Percentiles rank a stretch among this genome's conserved stretches.
phyloP scores from a whole-genome alignment of 202 grass and related monocot genomes.

The Panicum virgatum region DNA sequence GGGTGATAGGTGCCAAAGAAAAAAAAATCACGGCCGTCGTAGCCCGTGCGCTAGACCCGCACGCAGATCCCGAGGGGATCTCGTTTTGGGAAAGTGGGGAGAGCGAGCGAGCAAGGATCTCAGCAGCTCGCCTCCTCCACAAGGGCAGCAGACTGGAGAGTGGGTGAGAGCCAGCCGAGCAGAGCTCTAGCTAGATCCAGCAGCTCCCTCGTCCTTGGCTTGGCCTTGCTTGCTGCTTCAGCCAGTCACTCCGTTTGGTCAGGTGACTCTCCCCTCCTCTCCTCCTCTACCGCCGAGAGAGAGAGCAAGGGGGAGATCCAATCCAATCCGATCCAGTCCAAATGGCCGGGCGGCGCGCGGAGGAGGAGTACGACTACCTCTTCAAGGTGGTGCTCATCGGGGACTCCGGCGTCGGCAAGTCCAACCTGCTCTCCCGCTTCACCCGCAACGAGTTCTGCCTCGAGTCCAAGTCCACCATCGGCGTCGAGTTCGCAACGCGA shows the following conservation, averaged over 20 bases:
- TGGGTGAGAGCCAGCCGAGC: constrained; percentile 3
- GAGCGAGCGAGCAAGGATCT: too few species aligned
- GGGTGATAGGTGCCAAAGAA: too few species aligned
- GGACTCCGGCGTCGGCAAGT: constrained; percentile 87
- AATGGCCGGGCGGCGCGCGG: constrained; percentile 62
- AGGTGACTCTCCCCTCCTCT: background rate
- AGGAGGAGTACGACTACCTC: constrained; percentile 98
- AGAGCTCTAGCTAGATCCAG: background rate
- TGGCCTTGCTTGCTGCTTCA: background rate
- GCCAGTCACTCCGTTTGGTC: background rate
- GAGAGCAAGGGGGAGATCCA: background rate
- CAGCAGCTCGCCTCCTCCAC: background rate
- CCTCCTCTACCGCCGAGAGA: too few species aligned
- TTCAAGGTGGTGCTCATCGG: constrained; percentile 99
- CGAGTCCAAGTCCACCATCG: constrained; percentile 95
- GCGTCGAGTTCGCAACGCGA: constrained; percentile 89
- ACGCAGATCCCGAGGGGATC: too few species aligned
- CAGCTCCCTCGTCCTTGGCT: background rate
- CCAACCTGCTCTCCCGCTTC: constrained; percentile 93
- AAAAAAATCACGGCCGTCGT: too few species aligned
- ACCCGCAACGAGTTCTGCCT: constrained; percentile 97
- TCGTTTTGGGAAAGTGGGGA: too few species aligned
- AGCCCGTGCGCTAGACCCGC: too few species aligned
- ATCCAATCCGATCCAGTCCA: background rate
- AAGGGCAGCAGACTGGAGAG: background rate